These are phyloP conservation scores for Ceratonia siliqua DNA, from an alignment of 306 rosid species.

Conservation along the genomic window DNA sequence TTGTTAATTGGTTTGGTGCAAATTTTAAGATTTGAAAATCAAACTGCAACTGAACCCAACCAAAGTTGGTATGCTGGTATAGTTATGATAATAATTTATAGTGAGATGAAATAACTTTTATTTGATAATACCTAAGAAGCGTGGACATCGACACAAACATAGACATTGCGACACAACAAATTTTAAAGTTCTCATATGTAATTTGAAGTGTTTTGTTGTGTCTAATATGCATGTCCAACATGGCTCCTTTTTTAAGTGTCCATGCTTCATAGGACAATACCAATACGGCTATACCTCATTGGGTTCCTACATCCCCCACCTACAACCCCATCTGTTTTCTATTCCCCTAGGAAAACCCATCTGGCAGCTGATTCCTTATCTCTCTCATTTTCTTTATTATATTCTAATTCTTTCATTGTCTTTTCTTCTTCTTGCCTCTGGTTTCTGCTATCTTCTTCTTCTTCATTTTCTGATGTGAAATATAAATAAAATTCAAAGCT, in stretches of 20 bases:
- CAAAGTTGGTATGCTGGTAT: background rate
- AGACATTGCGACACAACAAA: too few species aligned
- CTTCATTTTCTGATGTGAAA: background rate
- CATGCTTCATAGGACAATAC: too few species aligned
- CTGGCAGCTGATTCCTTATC: background rate
- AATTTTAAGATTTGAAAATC: conserved; percentile 10
- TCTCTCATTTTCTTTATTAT: background rate
- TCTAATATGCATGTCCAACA: too few species aligned
- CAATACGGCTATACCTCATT: background rate
- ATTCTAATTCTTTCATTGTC: background rate
- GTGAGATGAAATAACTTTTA: background rate
- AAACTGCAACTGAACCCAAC: background rate
- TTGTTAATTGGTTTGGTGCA: background rate
- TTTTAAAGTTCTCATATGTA: too few species aligned
- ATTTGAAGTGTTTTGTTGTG: too few species aligned
- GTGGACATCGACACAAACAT: too few species aligned
- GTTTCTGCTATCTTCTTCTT: background rate
- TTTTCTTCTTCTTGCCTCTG: background rate
- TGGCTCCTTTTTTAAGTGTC: too few species aligned
- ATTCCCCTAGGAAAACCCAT: background rate
- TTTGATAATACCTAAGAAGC: background rate
- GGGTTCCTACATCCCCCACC: background rate
- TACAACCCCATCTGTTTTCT: background rate
- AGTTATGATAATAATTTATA: background rate
- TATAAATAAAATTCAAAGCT: background rate